phyloP scores from a whole-genome alignment of 768 basidiomycete species.

The Suillus paluster region DNA sequence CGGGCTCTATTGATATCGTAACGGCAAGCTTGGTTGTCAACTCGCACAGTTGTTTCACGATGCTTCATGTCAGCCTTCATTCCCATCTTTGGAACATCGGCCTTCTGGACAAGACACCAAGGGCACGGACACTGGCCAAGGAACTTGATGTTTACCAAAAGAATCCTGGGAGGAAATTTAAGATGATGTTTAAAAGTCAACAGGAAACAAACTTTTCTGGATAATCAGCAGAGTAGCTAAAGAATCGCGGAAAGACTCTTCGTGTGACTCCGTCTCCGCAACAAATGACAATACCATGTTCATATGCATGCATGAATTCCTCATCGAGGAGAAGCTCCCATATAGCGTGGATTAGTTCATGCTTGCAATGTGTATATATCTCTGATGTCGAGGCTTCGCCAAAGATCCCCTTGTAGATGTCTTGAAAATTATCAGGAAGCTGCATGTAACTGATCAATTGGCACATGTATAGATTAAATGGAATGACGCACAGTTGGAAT shows the following conservation, averaged over 20 bases:
- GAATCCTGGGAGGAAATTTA: constrained; percentile 14
- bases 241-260: constrained; percentile 21
- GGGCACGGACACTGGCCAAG: constrained; percentile 31
- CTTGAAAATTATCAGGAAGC: constrained; percentile 18
- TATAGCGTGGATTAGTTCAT: constrained; percentile 22
- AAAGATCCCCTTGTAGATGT: background rate
- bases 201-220: constrained; percentile 20
- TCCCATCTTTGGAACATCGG: constrained; percentile 19
- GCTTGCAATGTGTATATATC: constrained; percentile 4
- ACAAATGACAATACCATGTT: constrained; percentile 20
- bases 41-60: constrained; percentile 3
- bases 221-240: constrained; percentile 25
- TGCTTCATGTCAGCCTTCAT: constrained; percentile 9
- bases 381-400: constrained; percentile 4
- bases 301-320: constrained; percentile 19
- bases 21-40: constrained; percentile 5
- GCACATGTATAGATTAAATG: background rate
- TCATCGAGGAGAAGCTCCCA: constrained; percentile 18
- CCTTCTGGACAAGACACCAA: constrained; percentile 23
- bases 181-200: no score
- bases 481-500: constrained; percentile 11
- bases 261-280: constrained; percentile 19
- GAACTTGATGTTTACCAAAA: constrained; percentile 24
- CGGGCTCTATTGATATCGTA: background rate
- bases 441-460: no score